Evolutionary conservation across 371 early-diverging fungal species (phyloP).

Genomic region (Rhizopus stolonifer): DNA sequence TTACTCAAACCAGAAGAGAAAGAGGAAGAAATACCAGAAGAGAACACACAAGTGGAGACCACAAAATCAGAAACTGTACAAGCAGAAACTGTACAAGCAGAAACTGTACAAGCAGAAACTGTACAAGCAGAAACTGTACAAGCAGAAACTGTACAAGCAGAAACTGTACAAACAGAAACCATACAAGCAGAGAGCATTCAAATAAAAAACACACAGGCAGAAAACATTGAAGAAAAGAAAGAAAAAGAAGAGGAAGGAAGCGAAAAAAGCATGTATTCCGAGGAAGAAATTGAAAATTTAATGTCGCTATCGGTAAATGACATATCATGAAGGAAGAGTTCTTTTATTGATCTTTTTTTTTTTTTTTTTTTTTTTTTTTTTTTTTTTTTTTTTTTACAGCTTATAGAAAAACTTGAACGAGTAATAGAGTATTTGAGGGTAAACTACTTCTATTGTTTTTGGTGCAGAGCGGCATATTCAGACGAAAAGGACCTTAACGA

Average conservation of each 20-base stretch:
- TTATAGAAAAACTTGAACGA: slow-evolving; percentile 37
- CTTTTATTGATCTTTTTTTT: too few species aligned
- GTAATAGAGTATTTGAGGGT: slow-evolving; percentile 52
- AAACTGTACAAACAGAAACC: too few species aligned
- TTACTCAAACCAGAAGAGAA: slow-evolving; percentile 23
- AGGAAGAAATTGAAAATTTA: slow-evolving; percentile 29
- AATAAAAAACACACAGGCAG: too few species aligned
- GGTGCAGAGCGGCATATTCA: slow-evolving; percentile 61
- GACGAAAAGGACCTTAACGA: slow-evolving; percentile 47
- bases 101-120: too few species aligned
- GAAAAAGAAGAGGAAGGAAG: slow-evolving; percentile 11
- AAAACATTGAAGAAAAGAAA: slow-evolving; percentile 5
- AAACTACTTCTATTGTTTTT: slow-evolving; percentile 62
- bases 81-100: too few species aligned
- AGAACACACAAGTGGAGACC: too few species aligned
- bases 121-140: too few species aligned
- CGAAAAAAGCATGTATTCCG: slow-evolving; percentile 17
- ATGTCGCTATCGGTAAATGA: slow-evolving; percentile 19
- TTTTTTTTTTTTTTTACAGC: slow-evolving; percentile 5
- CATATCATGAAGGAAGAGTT: not conserved
- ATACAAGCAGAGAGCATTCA: too few species aligned
- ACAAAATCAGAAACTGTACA: too few species aligned
- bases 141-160: too few species aligned
- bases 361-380: not conserved
- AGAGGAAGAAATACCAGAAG: slow-evolving; percentile 8